These are phyloP conservation scores for Russula virescens DNA, from an alignment of 768 basidiomycete species.

Conservation along the genomic window DNA sequence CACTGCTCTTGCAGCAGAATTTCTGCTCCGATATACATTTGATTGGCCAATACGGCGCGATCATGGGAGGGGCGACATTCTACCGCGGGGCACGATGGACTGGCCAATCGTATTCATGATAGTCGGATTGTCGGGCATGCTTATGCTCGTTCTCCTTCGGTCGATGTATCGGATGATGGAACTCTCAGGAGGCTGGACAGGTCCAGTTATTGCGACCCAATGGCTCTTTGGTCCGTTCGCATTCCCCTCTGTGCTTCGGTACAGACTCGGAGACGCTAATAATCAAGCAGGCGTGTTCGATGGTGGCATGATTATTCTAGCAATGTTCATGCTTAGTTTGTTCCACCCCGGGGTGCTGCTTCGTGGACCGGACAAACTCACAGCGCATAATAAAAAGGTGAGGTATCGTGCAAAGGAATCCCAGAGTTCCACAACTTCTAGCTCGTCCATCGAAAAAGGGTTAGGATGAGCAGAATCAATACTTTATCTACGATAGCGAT, in stretches of 20 bases:
- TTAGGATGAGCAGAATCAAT: too few relatives aligned
- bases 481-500: too few relatives aligned
- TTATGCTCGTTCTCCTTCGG: background rate
- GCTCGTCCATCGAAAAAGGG: too few relatives aligned
- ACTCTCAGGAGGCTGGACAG: slow-evolving; percentile 16
- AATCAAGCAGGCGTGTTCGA: slow-evolving; percentile 7
- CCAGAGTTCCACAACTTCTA: too few relatives aligned
- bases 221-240: slow-evolving; percentile 14
- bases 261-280: background rate
- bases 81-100: background rate
- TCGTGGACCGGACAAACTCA: background rate
- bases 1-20: background rate
- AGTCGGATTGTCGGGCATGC: background rate
- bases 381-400: background rate
- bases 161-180: slow-evolving; percentile 17
- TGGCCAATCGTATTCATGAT: background rate
- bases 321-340: slow-evolving; percentile 13
- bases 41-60: background rate
- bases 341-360: slow-evolving; percentile 17
- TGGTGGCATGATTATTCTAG: slow-evolving; percentile 12
- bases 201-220: slow-evolving; percentile 13
- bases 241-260: background rate
- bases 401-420: too few relatives aligned
- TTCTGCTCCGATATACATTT: slow-evolving; percentile 2
- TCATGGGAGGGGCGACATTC: background rate